Base-by-base conservation (phyloP, 495 filamentous ascomycete species). In the Neurospora pannonica region DNA sequence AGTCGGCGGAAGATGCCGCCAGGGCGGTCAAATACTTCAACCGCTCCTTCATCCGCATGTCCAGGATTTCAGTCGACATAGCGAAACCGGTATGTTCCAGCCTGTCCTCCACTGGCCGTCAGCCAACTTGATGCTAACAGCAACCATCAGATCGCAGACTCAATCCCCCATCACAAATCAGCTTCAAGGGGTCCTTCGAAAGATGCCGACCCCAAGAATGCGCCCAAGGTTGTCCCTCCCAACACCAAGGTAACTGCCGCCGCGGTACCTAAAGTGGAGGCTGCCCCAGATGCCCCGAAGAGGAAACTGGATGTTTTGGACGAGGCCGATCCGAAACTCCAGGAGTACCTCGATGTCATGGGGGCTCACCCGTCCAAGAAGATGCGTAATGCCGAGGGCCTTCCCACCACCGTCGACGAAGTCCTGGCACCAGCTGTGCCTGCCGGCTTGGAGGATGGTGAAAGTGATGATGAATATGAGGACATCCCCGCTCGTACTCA, bases 1-100 rank as follows among this genome's bases (percentile, higher is more conserved):
- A 93, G 83, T 93, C 88, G 71, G 85, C 89, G 60, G 89, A 95
- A 75, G 92, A 92, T 77, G 96, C 96, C 70, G 83, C 87, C 62
- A 87, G 89, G 77, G 96, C 96, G 70, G 92, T 95, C 75, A 93
- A 92, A 78, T 97, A 97, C 84, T 97, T 97, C 88, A 94, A 99
- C 84, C 92, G 89, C 78, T 89, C 94, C 74, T 99, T 94, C 82
- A 92, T 99, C 75, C 93, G 94, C 74, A 97, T 97, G 94, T 97
- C 94, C n/a, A 96, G 90, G 88, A 93, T 99, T 76, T 84, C 82
- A 36, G 96, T 98, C 77, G 97, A 98, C 85, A 85, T 97, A 80
- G 97, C 96, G 76, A 90, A 90, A 77, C 91, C 96, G 76, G 93
- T 96, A 88, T 79, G 90, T 81, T 42, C 36, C n/a, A 60, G 48